Conservation (phyloP, 129 eudicot genomes). For the Centrapalus pauciflorus region DNA sequence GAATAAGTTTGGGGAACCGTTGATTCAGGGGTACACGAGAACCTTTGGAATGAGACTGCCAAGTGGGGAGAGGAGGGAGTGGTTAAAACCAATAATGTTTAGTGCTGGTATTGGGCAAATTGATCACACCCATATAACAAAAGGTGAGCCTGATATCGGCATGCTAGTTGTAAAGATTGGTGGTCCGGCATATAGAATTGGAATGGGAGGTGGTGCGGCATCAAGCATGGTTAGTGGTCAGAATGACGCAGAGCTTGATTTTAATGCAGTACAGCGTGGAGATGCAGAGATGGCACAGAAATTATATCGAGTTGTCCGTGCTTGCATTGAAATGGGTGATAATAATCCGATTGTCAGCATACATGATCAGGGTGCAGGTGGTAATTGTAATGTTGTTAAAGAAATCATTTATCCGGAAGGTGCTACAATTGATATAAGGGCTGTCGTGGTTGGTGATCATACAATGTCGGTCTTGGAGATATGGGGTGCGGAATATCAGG, state of each 20-base stretch:
- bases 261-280: constrained; percentile 94
- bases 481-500: constrained; percentile 98
- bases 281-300: constrained; percentile 99
- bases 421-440: constrained; percentile 83
- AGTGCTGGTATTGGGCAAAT: constrained; percentile 96
- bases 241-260: constrained; percentile 86
- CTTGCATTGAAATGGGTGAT: constrained; percentile 93
- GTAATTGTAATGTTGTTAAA: constrained; percentile 92
- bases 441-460: constrained; percentile 84
- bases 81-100: constrained; percentile 96
- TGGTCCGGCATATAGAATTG: constrained; percentile 94
- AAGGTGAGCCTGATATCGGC: constrained; percentile 90
- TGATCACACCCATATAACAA: constrained; percentile 72
- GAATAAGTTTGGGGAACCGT: constrained; percentile 39
- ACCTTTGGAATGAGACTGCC: constrained; percentile 92
- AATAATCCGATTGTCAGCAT: constrained; percentile 79
- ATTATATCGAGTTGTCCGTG: constrained; percentile 85
- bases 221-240: constrained; percentile 98
- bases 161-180: constrained; percentile 94
- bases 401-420: constrained; percentile 92
- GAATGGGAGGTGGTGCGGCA: constrained; percentile 99
- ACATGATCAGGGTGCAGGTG: constrained; percentile 99
- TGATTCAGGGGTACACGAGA: constrained; percentile 88
- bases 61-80: constrained; percentile 79
- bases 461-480: constrained; percentile 96